A percentile compares a stretch with the other conserved stretches of the same genome.
These are phyloP conservation scores for Microthyrium microscopicum DNA, from an alignment of 2,329 filamentous ascomycete genomes.

Conservation along the genomic window DNA sequence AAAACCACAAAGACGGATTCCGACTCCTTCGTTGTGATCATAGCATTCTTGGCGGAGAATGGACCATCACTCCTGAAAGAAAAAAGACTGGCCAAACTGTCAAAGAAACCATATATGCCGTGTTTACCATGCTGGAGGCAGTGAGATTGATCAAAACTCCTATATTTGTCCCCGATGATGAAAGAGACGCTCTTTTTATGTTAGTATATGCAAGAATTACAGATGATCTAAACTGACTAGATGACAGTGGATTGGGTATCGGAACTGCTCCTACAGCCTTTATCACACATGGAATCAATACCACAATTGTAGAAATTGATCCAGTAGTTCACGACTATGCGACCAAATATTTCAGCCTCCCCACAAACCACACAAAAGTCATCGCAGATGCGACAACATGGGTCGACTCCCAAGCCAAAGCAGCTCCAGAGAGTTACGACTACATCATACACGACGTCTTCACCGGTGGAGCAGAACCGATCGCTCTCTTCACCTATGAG, in stretches of 20 bases:
- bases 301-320: slow-evolving; percentile 89
- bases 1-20: slow-evolving; percentile 55
- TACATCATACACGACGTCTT: slow-evolving; percentile 98
- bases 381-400: slow-evolving; percentile 70
- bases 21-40: slow-evolving; percentile 85
- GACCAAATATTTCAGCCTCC: slow-evolving; percentile 64
- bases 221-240: neutral
- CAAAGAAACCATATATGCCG: slow-evolving; percentile 78
- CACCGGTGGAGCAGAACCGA: slow-evolving; percentile 84
- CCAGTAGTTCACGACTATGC: slow-evolving; percentile 77
- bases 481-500: slow-evolving; percentile 70
- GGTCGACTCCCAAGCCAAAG: slow-evolving; percentile 34
- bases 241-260: slow-evolving; percentile 63
- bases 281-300: slow-evolving; percentile 74
- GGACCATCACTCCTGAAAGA: slow-evolving; percentile 41
- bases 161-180: slow-evolving; percentile 35
- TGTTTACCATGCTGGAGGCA: slow-evolving; percentile 93
- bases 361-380: slow-evolving; percentile 58
- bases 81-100: slow-evolving; percentile 31
- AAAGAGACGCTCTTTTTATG: slow-evolving; percentile 74
- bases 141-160: slow-evolving; percentile 57
- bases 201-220: slow-evolving; percentile 27
- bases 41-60: slow-evolving; percentile 83
- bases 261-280: slow-evolving; percentile 81
- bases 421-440: slow-evolving; percentile 42